These are phyloP conservation scores for Penicillium sp. DNA, from an alignment of 2,329 filamentous ascomycete species.

Conservation along the genomic window DNA sequence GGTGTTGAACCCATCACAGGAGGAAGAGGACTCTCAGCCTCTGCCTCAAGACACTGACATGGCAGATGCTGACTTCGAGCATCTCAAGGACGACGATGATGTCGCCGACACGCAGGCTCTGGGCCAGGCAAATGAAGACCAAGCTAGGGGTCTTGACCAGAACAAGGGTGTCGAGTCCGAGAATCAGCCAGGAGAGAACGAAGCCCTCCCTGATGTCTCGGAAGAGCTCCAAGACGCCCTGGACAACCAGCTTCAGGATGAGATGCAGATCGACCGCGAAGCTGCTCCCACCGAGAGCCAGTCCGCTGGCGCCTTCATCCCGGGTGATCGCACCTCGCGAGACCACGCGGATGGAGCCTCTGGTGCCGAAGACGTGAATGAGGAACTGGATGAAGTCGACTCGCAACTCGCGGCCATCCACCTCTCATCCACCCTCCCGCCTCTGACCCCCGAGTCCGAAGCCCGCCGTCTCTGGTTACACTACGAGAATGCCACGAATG, in stretches of 20 bases:
- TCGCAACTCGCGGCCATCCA: conserved; percentile 71
- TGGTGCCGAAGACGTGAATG: conserved; percentile 47
- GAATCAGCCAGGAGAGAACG: conserved; percentile 56
- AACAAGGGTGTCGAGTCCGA: conserved; percentile 79
- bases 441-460: conserved; percentile 53
- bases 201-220: conserved; percentile 58
- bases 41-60: conserved; percentile 68
- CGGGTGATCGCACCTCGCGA: conserved; percentile 47
- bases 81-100: conserved; percentile 80
- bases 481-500: conserved; percentile 81
- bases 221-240: conserved; percentile 43
- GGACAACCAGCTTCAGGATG: conserved; percentile 52
- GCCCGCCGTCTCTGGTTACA: conserved; percentile 79
- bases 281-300: conserved; percentile 41
- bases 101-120: conserved; percentile 88
- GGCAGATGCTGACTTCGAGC: conserved; percentile 84
- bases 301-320: conserved; percentile 55
- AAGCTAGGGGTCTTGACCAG: conserved; percentile 82
- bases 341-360: conserved; percentile 29
- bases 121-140: conserved; percentile 83
- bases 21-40: conserved; percentile 56
- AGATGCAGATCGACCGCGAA: conserved; percentile 45
- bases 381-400: conserved; percentile 52
- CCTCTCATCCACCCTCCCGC: conserved; percentile 56
- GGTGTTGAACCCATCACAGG: conserved; percentile 65